Evolutionary conservation across 225 moss, liverwort and hornwort genomes (phyloP), one percentile per base, ranked within the genome.

Genomic region (Asterella californica): DNA sequence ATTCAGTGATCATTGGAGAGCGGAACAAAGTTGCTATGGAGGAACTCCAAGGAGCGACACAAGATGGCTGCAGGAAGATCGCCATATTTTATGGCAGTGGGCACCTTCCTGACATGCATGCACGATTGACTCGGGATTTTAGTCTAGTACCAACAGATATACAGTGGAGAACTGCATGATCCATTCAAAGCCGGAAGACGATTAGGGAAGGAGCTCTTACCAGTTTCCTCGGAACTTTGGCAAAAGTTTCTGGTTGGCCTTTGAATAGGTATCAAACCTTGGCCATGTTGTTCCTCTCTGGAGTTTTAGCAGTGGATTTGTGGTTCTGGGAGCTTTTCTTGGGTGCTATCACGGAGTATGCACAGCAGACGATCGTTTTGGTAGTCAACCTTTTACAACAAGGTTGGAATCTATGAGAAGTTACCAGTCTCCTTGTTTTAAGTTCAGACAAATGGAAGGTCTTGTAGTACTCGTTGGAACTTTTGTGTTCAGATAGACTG

Each of bases 1-100:
- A 92, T 27, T 99, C 97, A 10, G 97, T 99, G 65, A 99, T 99
- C 46, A 99, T 99, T 49, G 97, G 97, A 9, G 97, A 99, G 79
- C 91, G 97, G 48, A 99, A 99, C 81, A 87, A 90, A 45, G 93
- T 92, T 32, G 97, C 97, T n/a, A 90, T 99, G 92, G 87, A 85
- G 52, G 97, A 99, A 79, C 87, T 99, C 25, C 82, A 87, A 50
- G 90, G 93, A 61, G 93, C 97, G 38, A 85, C 94, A 46, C 87
- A 82, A 42, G 93, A 94, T 66, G 92, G 94, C 11, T 99, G 94
- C 83, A 84, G 60, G 1, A 99, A 99, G 74, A 85, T 99, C 49
- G 97, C 94, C n/a, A 91, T 99, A 61, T 99, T 99, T 82, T 99
- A 99, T 25, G 97, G 97, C 61, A 99, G 97, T 81, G 97, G 97